A percentile compares a stretch with the other conserved stretches of the same genome.
Evolutionary conservation across 2,329 filamentous ascomycete genomes (phyloP).

Genomic region (Zymoseptoria brevis): DNA sequence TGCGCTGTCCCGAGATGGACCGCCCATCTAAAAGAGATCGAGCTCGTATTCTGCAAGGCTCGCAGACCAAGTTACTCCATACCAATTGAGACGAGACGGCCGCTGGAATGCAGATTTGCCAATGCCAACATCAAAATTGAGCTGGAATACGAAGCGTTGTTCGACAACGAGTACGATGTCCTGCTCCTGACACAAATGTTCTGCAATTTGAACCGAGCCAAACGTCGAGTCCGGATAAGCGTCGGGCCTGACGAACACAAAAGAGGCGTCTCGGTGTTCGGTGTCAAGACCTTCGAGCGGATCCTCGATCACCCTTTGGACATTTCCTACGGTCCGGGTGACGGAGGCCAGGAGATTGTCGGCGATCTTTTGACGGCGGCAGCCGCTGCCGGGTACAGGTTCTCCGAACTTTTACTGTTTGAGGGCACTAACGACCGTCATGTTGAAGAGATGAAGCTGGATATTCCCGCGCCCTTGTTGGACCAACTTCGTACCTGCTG

Average conservation of each 20-base stretch:
- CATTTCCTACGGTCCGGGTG: neutral
- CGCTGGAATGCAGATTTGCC: neutral
- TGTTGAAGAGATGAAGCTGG: neutral
- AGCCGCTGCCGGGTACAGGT: neutral
- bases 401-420: neutral
- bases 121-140: neutral
- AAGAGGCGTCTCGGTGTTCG: neutral
- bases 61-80: neutral
- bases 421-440: neutral
- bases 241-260: neutral
- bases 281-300: neutral
- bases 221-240: neutral
- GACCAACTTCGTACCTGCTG: neutral
- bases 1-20: neutral
- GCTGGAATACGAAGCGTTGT: neutral
- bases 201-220: neutral
- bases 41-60: neutral
- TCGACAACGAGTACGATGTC: neutral
- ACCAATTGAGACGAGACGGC: too few relatives aligned
- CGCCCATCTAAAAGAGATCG: neutral
- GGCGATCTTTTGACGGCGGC: neutral
- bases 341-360: neutral
- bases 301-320: neutral
- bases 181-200: neutral
- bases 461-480: neutral